A percentile compares a stretch with the other conserved stretches of the same genome.
phyloP scores from a whole-genome alignment of 345 rosid genomes.

The Sisymbrium irio region DNA sequence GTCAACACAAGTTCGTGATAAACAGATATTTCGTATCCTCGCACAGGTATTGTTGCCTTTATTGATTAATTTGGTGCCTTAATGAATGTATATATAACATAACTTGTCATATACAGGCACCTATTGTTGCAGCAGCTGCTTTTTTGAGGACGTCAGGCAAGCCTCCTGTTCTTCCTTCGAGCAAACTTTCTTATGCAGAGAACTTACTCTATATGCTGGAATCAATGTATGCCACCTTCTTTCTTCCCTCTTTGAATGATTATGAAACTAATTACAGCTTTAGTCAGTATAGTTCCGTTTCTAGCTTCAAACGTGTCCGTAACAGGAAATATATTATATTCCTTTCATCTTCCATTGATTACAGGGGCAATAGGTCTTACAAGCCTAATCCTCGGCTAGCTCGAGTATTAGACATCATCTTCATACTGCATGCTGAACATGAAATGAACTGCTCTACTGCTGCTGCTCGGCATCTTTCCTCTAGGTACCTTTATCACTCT shows the following conservation, averaged over 20 bases:
- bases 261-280: no score
- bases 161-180: constrained; percentile 85
- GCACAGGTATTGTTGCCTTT: constrained; percentile 60
- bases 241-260: not conserved
- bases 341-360: not conserved
- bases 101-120: constrained; percentile 39
- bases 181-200: constrained; percentile 74
- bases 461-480: constrained; percentile 94
- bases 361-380: constrained; percentile 78
- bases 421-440: constrained; percentile 91
- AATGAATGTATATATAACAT: not conserved
- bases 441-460: constrained; percentile 97
- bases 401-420: constrained; percentile 73
- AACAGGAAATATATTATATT: not conserved
- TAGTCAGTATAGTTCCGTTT: not conserved
- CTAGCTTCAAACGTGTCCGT: not conserved
- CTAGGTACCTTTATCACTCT: constrained; percentile 48
- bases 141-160: constrained; percentile 76
- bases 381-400: constrained; percentile 88
- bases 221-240: constrained; percentile 53
- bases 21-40: constrained; percentile 83
- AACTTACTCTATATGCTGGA: constrained; percentile 85
- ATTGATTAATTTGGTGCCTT: not conserved
- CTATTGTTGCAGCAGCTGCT: constrained; percentile 87
- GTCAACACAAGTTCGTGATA: constrained; percentile 77